A percentile compares a stretch with the other conserved stretches of the same genome.
Evolutionary conservation across 2,329 filamentous ascomycete species (phyloP).

Genomic region (Hymenoscyphus fructigenus): DNA sequence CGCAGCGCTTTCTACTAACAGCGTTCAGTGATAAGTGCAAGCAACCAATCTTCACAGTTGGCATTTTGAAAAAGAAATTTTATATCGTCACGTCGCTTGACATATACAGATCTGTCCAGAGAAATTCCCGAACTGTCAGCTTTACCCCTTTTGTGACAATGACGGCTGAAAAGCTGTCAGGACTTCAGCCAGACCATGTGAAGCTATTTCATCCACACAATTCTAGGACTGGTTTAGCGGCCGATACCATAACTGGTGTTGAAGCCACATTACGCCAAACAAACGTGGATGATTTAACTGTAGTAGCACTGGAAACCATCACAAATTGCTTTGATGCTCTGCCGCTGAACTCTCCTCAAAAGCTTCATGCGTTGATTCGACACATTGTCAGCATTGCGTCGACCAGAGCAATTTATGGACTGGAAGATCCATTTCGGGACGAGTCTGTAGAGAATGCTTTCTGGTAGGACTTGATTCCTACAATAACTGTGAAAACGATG

Average conservation of each 20-base stretch:
- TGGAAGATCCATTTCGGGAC: slow-evolving; percentile 3
- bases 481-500: not conserved
- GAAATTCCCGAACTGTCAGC: not conserved
- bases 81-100: not conserved
- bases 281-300: not conserved
- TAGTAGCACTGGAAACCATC: not conserved
- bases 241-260: not conserved
- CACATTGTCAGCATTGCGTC: not conserved
- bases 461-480: slow-evolving; percentile 14
- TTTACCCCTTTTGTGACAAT: not conserved
- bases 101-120: not conserved
- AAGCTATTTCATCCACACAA: not conserved
- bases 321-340: not conserved
- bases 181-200: not conserved
- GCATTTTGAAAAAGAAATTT: not conserved
- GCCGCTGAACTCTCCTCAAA: not conserved
- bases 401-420: slow-evolving; percentile 7
- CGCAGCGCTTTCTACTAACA: no score
- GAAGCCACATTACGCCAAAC: not conserved
- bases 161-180: not conserved
- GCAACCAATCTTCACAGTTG: slow-evolving; percentile 1
- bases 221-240: not conserved
- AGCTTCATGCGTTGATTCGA: not conserved
- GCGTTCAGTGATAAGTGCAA: not conserved
- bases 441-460: slow-evolving; percentile 8